These are phyloP conservation scores for Brassica nigra DNA, from an alignment of 345 rosid genomes.

Conservation along the genomic window DNA sequence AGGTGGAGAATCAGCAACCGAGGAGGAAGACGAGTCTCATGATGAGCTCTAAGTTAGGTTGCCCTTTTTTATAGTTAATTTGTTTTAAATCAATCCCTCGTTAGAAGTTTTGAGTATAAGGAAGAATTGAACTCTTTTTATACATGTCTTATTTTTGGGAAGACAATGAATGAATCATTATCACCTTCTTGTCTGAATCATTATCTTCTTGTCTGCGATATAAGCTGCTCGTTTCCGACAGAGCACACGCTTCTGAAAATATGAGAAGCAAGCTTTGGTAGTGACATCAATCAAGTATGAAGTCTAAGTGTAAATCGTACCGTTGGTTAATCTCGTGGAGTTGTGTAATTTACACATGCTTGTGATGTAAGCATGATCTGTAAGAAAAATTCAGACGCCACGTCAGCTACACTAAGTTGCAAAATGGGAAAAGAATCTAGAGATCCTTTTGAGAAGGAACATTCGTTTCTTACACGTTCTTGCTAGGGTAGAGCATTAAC, in stretches of 20 bases:
- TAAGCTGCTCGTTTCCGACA: constrained; percentile 88
- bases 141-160: not conserved
- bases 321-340: constrained; percentile 37
- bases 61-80: not conserved
- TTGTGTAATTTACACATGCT: constrained; percentile 40
- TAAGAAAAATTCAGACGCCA: constrained; percentile 21
- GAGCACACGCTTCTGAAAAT: constrained; percentile 64
- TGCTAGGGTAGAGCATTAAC: not conserved
- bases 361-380: not conserved
- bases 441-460: constrained; percentile 14
- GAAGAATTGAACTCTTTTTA: not conserved
- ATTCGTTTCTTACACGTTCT: not conserved
- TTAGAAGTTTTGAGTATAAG: not conserved
- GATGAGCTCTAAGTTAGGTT: not conserved
- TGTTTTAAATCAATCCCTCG: not conserved
- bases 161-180: constrained; percentile 1
- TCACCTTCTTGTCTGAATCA: constrained; percentile 57
- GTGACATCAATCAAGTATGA: not conserved
- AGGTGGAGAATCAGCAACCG: not conserved
- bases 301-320: not conserved
- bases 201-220: constrained; percentile 80
- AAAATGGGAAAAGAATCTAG: constrained; percentile 19
- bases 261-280: not conserved
- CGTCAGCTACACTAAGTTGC: constrained; percentile 12
- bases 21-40: not conserved